These are phyloP conservation scores for Pythium guiyangense DNA, from an alignment of 352 stramenopile genomes.

Conservation along the genomic window DNA sequence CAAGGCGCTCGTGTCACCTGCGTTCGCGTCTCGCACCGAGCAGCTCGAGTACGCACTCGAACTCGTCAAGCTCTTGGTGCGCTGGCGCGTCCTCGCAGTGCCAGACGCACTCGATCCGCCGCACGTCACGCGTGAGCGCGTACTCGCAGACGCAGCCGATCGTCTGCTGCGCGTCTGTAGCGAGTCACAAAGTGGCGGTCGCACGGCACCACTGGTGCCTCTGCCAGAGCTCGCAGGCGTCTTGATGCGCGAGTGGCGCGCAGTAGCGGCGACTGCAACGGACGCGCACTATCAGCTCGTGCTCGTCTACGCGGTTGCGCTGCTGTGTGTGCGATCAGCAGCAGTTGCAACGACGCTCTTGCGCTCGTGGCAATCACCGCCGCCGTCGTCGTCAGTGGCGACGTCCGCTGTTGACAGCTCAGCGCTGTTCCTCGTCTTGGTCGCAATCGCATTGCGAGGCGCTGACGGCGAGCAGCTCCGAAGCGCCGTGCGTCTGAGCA, in stretches of 20 bases:
- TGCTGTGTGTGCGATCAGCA: conserved; percentile 8
- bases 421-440: conserved; percentile 19
- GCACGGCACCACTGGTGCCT: background rate
- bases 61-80: conserved; percentile 8
- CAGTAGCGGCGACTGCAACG: background rate
- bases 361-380: background rate
- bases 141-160: background rate
- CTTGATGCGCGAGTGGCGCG: conserved; percentile 7
- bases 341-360: conserved; percentile 8
- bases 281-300: conserved; percentile 21
- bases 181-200: background rate
- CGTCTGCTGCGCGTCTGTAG: conserved; percentile 1
- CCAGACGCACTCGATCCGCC: conserved; percentile 1
- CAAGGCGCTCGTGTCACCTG: background rate
- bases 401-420: conserved; percentile 2
- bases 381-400: background rate
- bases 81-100: conserved; percentile 3
- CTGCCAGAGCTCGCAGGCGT: conserved; percentile 2
- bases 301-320: conserved; percentile 18
- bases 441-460: conserved; percentile 8
- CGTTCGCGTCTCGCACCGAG: background rate
- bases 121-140: background rate
- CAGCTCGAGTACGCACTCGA: background rate
- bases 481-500: conserved; percentile 10
- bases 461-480: conserved; percentile 12